Conservation (phyloP, 768 basidiomycete genomes). For the Lepiota venenata region DNA sequence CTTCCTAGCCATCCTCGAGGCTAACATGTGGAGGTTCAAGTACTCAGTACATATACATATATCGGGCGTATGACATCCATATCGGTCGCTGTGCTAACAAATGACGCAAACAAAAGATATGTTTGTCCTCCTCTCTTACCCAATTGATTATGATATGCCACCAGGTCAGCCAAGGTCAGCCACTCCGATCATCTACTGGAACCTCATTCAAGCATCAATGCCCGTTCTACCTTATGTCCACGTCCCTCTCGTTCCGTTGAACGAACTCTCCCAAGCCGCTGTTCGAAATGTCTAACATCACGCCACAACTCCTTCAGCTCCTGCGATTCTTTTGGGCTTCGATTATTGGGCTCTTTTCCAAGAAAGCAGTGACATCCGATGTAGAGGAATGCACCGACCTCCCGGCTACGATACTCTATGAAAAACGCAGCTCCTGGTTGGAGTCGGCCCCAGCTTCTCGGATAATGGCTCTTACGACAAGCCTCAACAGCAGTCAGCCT, state of each 20-base stretch:
- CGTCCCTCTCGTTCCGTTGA: too few species aligned
- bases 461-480: not conserved
- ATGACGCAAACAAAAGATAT: not conserved
- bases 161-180: constrained; percentile 1
- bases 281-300: too few species aligned
- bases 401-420: not conserved
- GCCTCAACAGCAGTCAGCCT: not conserved
- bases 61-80: not conserved
- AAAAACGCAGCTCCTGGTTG: not conserved
- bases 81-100: not conserved
- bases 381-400: constrained; percentile 2
- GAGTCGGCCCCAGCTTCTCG: not conserved
- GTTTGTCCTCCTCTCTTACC: not conserved
- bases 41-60: too few species aligned
- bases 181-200: not conserved
- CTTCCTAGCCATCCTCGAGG: not conserved
- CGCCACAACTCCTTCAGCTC: too few species aligned
- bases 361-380: not conserved
- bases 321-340: too few species aligned
- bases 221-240: too few species aligned
- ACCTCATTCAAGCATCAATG: too few species aligned
- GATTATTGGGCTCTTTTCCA: not conserved
- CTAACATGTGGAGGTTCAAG: not conserved
- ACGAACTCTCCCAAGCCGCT: too few species aligned
- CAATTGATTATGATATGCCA: too few species aligned